phyloP scores from a whole-genome alignment of 1,139 yeast genomes.

The Pichia sp. region DNA sequence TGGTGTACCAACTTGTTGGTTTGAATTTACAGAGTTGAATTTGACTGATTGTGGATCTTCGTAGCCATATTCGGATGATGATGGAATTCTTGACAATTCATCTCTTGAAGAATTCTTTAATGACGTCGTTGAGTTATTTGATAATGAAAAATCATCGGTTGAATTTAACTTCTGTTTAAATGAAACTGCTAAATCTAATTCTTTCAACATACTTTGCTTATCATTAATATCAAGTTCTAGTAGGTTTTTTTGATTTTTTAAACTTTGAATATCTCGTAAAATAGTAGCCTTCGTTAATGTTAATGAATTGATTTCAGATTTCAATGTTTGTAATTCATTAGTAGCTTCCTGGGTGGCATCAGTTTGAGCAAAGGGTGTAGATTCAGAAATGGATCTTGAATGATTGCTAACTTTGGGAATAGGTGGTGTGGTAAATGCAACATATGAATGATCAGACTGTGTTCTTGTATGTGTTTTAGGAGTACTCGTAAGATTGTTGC shows the following conservation, averaged over 20 bases:
- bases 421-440: constrained; percentile 30
- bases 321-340: constrained; percentile 35
- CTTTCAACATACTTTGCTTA: constrained; percentile 16
- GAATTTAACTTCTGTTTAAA: constrained; percentile 3
- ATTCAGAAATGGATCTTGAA: constrained; percentile 24
- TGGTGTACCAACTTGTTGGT: not conserved
- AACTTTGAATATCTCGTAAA: constrained; percentile 29
- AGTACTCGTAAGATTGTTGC: not conserved
- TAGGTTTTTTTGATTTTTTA: constrained; percentile 26
- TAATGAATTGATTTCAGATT: constrained; percentile 39
- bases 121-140: constrained; percentile 7
- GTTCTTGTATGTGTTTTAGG: constrained; percentile 22
- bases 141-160: constrained; percentile 9
- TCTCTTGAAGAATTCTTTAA: constrained; percentile 5
- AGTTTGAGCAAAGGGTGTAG: constrained; percentile 5
- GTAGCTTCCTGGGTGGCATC: constrained; percentile 21
- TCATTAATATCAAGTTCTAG: constrained; percentile 24
- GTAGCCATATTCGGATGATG: constrained; percentile 6
- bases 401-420: constrained; percentile 23
- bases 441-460: constrained; percentile 33
- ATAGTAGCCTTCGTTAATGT: constrained; percentile 30
- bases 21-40: not conserved
- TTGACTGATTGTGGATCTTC: not conserved
- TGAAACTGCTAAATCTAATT: constrained; percentile 17
- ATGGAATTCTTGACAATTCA: constrained; percentile 1